A percentile compares a stretch with the other conserved stretches of the same genome.
Conservation (phyloP, 2,329 filamentous ascomycete genomes). For the Aspergillus ruber region DNA sequence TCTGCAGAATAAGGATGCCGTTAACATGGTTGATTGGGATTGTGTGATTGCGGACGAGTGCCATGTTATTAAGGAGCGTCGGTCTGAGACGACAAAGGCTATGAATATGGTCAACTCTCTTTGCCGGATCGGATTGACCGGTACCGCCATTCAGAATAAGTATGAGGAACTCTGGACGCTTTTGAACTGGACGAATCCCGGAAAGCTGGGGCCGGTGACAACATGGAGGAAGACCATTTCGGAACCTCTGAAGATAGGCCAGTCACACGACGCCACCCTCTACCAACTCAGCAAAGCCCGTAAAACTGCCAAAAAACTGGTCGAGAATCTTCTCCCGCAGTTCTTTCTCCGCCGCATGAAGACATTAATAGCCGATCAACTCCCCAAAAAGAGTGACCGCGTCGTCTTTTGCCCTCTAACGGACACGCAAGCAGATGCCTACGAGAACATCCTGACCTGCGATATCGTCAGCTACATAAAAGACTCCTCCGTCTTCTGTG, state of each 20-base stretch:
- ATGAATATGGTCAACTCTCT: conserved; percentile 89
- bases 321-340: conserved; percentile 76
- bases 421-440: conserved; percentile 70
- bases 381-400: conserved; percentile 89
- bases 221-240: conserved; percentile 77
- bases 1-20: conserved; percentile 61
- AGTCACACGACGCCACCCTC: conserved; percentile 84
- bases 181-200: conserved; percentile 93
- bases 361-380: conserved; percentile 78
- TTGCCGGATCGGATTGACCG: conserved; percentile 86
- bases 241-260: conserved; percentile 74
- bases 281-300: conserved; percentile 75
- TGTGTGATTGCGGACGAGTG: conserved; percentile 93
- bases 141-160: conserved; percentile 95
- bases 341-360: conserved; percentile 95
- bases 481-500: conserved; percentile 60
- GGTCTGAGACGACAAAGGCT: conserved; percentile 69
- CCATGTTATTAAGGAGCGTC: conserved; percentile 75
- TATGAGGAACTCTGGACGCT: conserved; percentile 97
- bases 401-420: conserved; percentile 95
- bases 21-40: conserved; percentile 89
- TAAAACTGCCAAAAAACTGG: conserved; percentile 75
- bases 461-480: conserved; percentile 65
- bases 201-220: conserved; percentile 57
- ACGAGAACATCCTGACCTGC: conserved; percentile 72